These are phyloP conservation scores for Paecilomyces sp. DNA, from an alignment of 2,329 filamentous ascomycete genomes.

Conservation along the genomic window DNA sequence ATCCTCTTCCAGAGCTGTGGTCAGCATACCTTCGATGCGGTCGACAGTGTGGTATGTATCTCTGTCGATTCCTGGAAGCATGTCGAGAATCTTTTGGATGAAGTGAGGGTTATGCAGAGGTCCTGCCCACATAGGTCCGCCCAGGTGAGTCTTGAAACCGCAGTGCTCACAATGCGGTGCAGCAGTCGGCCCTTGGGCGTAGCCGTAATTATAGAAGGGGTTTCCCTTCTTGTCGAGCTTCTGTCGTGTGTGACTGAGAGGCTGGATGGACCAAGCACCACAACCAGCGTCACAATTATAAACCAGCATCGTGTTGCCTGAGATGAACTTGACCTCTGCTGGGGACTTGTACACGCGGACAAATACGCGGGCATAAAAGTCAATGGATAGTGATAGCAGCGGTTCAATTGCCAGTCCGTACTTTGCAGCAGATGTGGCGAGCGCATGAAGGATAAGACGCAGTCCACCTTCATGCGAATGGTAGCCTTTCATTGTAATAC, in stretches of 20 bases:
- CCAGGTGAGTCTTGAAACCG: slow-evolving; percentile 75
- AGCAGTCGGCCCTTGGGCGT: slow-evolving; percentile 63
- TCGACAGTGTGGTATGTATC: slow-evolving; percentile 71
- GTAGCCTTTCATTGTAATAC: slow-evolving; percentile 73
- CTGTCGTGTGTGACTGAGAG: slow-evolving; percentile 62
- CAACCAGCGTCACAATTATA: slow-evolving; percentile 89
- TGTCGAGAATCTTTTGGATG: slow-evolving; percentile 67
- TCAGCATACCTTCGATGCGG: slow-evolving; percentile 85
- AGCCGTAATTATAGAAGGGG: slow-evolving; percentile 69
- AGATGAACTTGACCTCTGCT: slow-evolving; percentile 80
- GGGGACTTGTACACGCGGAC: slow-evolving; percentile 74
- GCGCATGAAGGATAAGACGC: slow-evolving; percentile 73
- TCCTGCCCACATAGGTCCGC: slow-evolving; percentile 91
- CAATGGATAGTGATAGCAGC: slow-evolving; percentile 84
- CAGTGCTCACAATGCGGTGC: slow-evolving; percentile 72
- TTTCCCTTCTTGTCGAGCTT: slow-evolving; percentile 63
- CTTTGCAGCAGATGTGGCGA: slow-evolving; percentile 71
- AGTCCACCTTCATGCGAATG: slow-evolving; percentile 86
- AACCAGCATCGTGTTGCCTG: slow-evolving; percentile 85
- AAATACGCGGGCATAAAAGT: slow-evolving; percentile 90
- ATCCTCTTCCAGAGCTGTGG: slow-evolving; percentile 75
- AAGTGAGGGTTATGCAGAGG: slow-evolving; percentile 80
- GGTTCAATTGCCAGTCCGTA: slow-evolving; percentile 89
- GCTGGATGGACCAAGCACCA: slow-evolving; percentile 82
- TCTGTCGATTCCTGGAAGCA: slow-evolving; percentile 59